These are phyloP conservation scores for Yarrowia bubula DNA, from an alignment of 805 yeast species.

Conservation along the genomic window DNA sequence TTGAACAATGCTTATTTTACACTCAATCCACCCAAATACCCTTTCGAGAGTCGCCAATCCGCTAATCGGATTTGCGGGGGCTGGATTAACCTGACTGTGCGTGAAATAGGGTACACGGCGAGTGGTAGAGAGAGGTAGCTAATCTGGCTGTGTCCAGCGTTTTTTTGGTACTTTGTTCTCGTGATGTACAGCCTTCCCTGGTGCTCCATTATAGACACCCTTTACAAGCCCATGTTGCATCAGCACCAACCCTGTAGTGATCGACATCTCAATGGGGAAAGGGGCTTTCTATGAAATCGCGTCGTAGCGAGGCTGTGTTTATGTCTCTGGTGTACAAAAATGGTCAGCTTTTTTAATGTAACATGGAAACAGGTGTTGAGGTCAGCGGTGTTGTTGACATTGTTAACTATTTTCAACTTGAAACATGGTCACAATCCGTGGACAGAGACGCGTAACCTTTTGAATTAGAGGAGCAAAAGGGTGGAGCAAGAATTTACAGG, in stretches of 20 bases:
- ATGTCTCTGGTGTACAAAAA: background rate
- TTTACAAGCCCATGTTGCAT: background rate
- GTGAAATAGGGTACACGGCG: too few species aligned
- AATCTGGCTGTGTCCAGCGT: too few species aligned
- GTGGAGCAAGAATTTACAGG: background rate
- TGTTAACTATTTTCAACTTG: too few species aligned
- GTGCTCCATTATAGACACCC: too few species aligned
- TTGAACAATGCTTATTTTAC: background rate
- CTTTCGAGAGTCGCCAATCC: background rate
- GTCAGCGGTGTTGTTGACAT: too few species aligned
- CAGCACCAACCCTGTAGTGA: background rate
- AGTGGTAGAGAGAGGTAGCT: too few species aligned
- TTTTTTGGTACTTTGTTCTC: too few species aligned
- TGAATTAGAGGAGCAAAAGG: background rate
- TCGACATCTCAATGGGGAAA: background rate
- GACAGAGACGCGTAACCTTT: background rate
- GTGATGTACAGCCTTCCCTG: too few species aligned
- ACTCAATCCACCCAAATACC: background rate
- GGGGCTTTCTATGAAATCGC: background rate
- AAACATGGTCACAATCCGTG: too few species aligned
- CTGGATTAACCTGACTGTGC: background rate
- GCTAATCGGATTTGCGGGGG: slow-evolving; percentile 1
- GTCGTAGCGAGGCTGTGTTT: background rate
- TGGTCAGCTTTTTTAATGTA: background rate
- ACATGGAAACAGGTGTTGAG: too few species aligned